A percentile compares a stretch with the other conserved stretches of the same genome.
phyloP scores from a whole-genome alignment of 768 basidiomycete genomes.

The Lentinula aciculospora region DNA sequence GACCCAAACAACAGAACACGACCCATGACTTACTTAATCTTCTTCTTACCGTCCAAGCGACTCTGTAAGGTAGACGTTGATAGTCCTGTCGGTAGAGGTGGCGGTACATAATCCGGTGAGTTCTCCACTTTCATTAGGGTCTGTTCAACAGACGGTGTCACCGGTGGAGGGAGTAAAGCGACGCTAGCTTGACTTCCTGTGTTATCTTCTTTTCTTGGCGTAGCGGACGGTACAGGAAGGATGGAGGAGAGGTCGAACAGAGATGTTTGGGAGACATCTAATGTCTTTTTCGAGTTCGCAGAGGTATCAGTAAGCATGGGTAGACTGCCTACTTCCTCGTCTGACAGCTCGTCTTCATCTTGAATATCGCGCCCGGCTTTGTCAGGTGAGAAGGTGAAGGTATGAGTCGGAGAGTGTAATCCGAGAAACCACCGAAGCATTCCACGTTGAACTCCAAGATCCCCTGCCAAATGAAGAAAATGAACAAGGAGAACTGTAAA shows the following conservation, averaged over 20 bases:
- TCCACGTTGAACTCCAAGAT: constrained; percentile 80
- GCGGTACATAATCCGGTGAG: constrained; percentile 17
- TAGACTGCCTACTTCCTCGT: constrained; percentile 22
- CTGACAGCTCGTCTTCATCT: constrained; percentile 3
- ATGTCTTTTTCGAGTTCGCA: constrained; percentile 8
- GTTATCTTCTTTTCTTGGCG: constrained; percentile 13
- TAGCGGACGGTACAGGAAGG: constrained; percentile 26
- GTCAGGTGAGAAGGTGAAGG: constrained; percentile 43
- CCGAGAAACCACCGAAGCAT: constrained; percentile 64
- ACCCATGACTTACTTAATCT: constrained; percentile 52
- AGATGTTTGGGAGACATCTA: constrained; percentile 9
- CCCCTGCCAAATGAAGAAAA: constrained; percentile 39
- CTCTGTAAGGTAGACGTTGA: constrained; percentile 51
- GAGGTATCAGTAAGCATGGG: constrained; percentile 19
- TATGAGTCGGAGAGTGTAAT: constrained; percentile 47
- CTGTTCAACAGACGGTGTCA: constrained; percentile 65
- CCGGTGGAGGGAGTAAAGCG: constrained; percentile 43
- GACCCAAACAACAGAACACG: background rate
- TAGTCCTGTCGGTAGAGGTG: constrained; percentile 54
- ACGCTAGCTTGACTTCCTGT: constrained; percentile 21
- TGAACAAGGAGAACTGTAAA: background rate
- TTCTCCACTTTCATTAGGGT: constrained; percentile 35
- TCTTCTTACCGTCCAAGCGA: constrained; percentile 63
- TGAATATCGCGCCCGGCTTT: constrained; percentile 27
- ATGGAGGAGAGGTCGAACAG: constrained; percentile 25